Evolutionary conservation across 2,329 filamentous ascomycete genomes (phyloP), one percentile per base, ranked within the genome.

Genomic region (Ceratocystiopsis sp.): DNA sequence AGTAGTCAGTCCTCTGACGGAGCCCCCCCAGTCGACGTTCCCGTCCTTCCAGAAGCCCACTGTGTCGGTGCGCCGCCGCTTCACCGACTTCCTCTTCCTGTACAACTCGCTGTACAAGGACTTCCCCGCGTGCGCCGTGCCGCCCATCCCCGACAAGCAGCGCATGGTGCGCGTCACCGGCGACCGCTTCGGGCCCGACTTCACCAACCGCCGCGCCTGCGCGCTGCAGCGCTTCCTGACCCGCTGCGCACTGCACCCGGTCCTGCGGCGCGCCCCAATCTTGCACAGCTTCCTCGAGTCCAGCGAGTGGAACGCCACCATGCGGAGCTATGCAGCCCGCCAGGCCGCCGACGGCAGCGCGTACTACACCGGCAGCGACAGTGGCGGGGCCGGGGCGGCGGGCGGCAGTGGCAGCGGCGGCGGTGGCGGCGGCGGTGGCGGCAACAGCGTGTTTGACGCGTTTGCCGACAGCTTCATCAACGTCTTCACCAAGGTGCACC

Each of bases 81-180:
- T 95, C 64, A 96, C 89, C 53, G 91, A 98, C 65, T 98, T 98
- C 58, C 80, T 93, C 52, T 98, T 94, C 59, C 76, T 98, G 49
- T 95, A 84, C 66, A 95, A 93, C 63, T 80, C 84, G 32, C 77
- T 98, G 42, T 78, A 72, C 49, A 79, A 78, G 57, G 87, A 95
- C 59, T 96, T 85, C 55, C 84, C 86, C 46, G 84, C 85, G 64
- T 84, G 82, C 61, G 91, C 91, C 40, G 84, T 98, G 4, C 91
- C 91, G 29, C 91, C 91, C 39, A 69, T 98, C 43, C 91, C 91
- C 42, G 91, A 96, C 64, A 98, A 96, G 69, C 89, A 96, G 68
- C 93, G 93, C 63, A 94, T 98, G 84, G 86, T 94, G 57, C 96
- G 96, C 57, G 91, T 96, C 42, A 83, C 87, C 34, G 91, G 91